Conservation (phyloP, 371 early-diverging fungal species). For the Conidiobolus incongruus region DNA sequence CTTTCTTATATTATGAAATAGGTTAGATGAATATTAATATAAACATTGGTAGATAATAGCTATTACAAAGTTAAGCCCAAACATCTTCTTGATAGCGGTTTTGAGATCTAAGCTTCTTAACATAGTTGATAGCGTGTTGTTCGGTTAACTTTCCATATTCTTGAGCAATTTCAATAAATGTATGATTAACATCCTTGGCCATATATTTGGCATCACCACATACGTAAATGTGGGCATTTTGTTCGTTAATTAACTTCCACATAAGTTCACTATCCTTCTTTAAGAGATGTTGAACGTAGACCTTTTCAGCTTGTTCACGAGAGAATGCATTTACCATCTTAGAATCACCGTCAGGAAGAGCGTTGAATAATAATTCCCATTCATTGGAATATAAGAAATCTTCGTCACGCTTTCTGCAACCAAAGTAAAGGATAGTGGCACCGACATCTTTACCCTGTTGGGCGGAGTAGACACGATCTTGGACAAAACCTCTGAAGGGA, state of each 20-base stretch:
- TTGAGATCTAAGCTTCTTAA: conserved; percentile 54
- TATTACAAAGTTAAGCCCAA: conserved; percentile 38
- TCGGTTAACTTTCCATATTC: conserved; percentile 38
- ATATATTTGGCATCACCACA: conserved; percentile 93
- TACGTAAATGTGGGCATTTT: conserved; percentile 67
- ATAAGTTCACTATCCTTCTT: conserved; percentile 30
- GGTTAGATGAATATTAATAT: too few relatives aligned
- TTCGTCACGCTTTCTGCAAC: conserved; percentile 58
- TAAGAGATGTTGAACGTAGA: conserved; percentile 73
- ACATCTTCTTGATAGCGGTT: conserved; percentile 90
- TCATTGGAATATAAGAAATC: conserved; percentile 82
- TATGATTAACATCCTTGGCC: conserved; percentile 74
- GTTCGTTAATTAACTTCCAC: conserved; percentile 46
- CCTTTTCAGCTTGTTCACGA: conserved; percentile 49
- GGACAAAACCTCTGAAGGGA: conserved; percentile 87
- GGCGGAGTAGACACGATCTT: conserved; percentile 52
- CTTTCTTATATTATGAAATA: too few relatives aligned
- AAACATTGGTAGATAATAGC: too few relatives aligned
- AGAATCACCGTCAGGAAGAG: conserved; percentile 20
- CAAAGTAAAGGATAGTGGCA: conserved; percentile 73
- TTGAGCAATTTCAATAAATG: conserved; percentile 44
- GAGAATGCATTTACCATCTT: conserved; percentile 71
- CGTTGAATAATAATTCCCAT: conserved; percentile 32
- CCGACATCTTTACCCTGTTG: conserved; percentile 37
- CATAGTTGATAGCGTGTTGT: conserved; percentile 43